Conservation (phyloP, 495 filamentous ascomycete genomes). For the Penicillium roqueforti region DNA sequence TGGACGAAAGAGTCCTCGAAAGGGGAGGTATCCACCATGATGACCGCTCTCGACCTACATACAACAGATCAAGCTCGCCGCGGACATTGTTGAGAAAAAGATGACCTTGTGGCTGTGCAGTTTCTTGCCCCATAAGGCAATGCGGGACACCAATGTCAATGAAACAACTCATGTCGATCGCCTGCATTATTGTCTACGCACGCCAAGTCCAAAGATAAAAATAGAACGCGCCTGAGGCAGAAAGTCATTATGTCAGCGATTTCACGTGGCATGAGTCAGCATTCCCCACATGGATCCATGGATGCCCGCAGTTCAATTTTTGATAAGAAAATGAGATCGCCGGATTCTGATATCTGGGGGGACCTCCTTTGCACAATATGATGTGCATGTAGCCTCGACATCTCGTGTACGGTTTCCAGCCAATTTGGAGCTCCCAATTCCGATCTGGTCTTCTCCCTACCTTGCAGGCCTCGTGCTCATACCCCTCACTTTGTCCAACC, state of each 20-base stretch:
- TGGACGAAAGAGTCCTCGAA: conserved; percentile 6
- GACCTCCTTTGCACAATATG: not conserved
- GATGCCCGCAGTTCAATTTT: not conserved
- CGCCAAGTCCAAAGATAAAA: conserved; percentile 4
- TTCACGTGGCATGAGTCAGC: conserved; percentile 1
- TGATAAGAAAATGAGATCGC: conserved; percentile 9
- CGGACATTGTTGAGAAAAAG: conserved; percentile 9
- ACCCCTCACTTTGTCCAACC: conserved; percentile 26
- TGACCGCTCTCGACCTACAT: conserved; percentile 23
- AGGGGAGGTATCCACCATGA: conserved; percentile 27
- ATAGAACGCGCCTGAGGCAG: conserved; percentile 4
- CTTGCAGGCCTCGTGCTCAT: conserved; percentile 17
- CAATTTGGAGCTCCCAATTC: not conserved
- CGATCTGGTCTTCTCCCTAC: conserved; percentile 3
- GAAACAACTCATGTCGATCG: conserved; percentile 7
- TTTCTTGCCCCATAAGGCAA: conserved; percentile 8
- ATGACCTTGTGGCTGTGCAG: conserved; percentile 25
- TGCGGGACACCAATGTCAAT: conserved; percentile 4
- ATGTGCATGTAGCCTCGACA: not conserved
- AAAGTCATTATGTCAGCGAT: not conserved
- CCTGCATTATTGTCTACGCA: not conserved
- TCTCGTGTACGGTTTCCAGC: not conserved
- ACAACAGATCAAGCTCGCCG: conserved; percentile 8
- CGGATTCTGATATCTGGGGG: not conserved
- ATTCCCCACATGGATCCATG: conserved; percentile 1